Evolutionary conservation across 352 stramenopile species (phyloP), one percentile per base, ranked within the genome.

Genomic region (Pythium biforme): DNA sequence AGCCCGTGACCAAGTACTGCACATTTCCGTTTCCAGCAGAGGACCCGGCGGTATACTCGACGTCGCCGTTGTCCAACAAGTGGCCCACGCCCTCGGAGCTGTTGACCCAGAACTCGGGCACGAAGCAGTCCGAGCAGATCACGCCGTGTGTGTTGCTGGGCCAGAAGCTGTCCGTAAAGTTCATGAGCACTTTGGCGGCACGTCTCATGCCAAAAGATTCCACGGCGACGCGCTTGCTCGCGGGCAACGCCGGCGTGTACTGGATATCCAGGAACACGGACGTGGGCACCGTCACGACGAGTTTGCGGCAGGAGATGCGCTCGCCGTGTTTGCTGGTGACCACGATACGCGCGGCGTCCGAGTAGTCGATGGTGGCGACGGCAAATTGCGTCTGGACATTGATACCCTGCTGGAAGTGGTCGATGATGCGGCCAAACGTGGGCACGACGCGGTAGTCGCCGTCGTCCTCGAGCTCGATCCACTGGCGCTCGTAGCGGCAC

Each of bases 41-140:
- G n/a, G 29, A 34, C 31, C 31, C 15, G 14, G 37, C 17, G 37
- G 37, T 9, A 31, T 55, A 48, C 23, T 57, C 33, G 20, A 58
- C 64, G 33, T 91, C 77, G 14, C 74, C 84, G 46, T 91, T 83
- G 22, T 71, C 45, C 43, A 86, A 66, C 47, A 92, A 34, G 34
- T 85, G 65, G 9, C 85, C 85, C 26, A 92, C 77, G 23, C 85
- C 85, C 9, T 76, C 59, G 15, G 79, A 86, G 64, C 66, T 88
- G 68, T 94, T 92, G 39, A 92, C 71, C 85, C 85, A 94, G 43
- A 92, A 94, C 69, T 94, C 85, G 12, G 85, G 85, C 64, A 94
- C 31, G 69, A 94, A 94, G 55, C 74, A 86, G 34, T 91, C 79
- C 23, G 82, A 91, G 69, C 85, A 94, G 54, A 94, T 84, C 37